phyloP scores from a whole-genome alignment of 106 monocot species.

The Triglochin maritima region DNA sequence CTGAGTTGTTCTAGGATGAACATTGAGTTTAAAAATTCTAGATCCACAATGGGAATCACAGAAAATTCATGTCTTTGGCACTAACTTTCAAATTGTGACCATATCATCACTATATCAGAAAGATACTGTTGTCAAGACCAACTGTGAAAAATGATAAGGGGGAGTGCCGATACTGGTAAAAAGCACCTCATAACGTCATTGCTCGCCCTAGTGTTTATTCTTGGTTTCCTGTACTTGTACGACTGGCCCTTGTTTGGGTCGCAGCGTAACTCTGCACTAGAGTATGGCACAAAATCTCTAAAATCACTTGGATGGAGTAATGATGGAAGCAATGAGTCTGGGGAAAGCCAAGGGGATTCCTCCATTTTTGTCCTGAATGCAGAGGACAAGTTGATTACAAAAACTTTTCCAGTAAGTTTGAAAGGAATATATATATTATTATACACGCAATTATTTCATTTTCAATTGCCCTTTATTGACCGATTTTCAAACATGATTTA shows the following conservation, averaged over 20 bases:
- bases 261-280: constrained; percentile 36
- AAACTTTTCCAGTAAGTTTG: constrained; percentile 65
- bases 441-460: too few species aligned
- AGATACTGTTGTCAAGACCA: too few species aligned
- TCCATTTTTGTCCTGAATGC: constrained; percentile 31
- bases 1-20: too few species aligned
- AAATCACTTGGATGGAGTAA: constrained; percentile 51
- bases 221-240: constrained; percentile 44
- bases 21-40: too few species aligned
- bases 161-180: constrained; percentile 51
- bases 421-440: too few species aligned
- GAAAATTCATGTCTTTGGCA: too few species aligned
- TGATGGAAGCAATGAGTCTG: constrained; percentile 41
- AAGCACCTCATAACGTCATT: constrained; percentile 34
- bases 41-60: too few species aligned
- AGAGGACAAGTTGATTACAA: constrained; percentile 29
- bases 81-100: too few species aligned
- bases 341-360: constrained; percentile 33
- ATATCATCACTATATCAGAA: too few species aligned
- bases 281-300: constrained; percentile 53
- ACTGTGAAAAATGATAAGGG: constrained; percentile 32
- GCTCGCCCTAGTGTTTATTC: constrained; percentile 21
- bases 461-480: not conserved
- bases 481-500: not conserved
- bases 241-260: constrained; percentile 34